These are phyloP conservation scores for Alternaria novae-zelandiae DNA, from an alignment of 2,329 filamentous ascomycete genomes.

Conservation along the genomic window DNA sequence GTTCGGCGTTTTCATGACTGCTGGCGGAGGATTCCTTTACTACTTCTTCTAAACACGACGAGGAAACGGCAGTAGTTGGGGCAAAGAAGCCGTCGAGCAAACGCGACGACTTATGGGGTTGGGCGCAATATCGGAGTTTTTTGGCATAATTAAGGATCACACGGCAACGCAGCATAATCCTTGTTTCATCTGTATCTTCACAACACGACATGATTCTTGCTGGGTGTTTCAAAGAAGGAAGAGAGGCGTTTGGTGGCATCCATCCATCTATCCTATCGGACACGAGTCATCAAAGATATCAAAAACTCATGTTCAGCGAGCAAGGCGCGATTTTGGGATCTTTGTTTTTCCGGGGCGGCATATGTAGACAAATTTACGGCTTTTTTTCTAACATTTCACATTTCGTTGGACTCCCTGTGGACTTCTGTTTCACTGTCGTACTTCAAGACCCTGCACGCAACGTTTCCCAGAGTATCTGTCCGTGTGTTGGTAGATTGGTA, in stretches of 20 bases:
- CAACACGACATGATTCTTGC: not conserved
- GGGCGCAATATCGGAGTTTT: not conserved
- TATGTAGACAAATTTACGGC: not conserved
- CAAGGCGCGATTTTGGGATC: not conserved
- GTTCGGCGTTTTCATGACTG: conserved; percentile 57
- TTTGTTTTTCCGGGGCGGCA: not conserved
- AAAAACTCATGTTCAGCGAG: not conserved
- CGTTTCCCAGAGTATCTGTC: no score
- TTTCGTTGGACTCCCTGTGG: no score
- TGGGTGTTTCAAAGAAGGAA: not conserved
- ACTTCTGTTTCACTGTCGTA: no score
- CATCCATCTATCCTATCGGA: not conserved
- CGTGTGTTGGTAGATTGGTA: no score
- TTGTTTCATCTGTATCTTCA: not conserved
- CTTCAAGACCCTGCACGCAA: no score
- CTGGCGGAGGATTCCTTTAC: conserved; percentile 56
- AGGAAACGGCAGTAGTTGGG: not conserved
- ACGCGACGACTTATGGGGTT: not conserved
- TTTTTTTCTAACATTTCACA: no score
- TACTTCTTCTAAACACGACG: conserved; percentile 47
- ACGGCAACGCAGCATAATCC: not conserved
- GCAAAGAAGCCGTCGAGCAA: not conserved
- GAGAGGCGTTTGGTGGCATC: not conserved
- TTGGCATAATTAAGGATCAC: not conserved
- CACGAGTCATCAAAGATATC: not conserved